Evolutionary conservation across 495 filamentous ascomycete species (phyloP), one percentile per base, ranked within the genome.

Genomic region (Daldinia vernicosa): DNA sequence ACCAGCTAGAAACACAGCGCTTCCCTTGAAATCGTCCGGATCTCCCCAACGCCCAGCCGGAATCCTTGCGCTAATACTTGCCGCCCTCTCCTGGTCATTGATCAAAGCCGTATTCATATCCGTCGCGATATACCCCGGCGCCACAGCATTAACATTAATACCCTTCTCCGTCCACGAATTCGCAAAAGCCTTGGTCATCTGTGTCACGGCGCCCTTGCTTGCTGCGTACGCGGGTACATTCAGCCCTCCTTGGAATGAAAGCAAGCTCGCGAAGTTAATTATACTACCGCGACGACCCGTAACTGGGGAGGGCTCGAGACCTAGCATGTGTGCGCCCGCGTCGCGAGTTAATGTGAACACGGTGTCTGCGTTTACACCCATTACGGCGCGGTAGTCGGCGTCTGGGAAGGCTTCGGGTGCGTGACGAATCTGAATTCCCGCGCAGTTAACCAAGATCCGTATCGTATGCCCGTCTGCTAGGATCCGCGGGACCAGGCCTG

Each of bases 171-270:
- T 87, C 94, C 94, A 97, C 78, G 96, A 92, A 64, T 97, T 97
- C 24, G 90, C 89, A 43, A 97, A 83, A 15, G 91, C 89, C 77
- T 97, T 98, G 33, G 95, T 97, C 60, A 97, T 78, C 79, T 97
- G 93, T 17, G 89, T 88, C 1, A 98, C 88, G 4, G 91, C 94
- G 27, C 93, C 94, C 79, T 97, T 97, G 72, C 88, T 89, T 0
- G 95, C 93, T 11, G 94, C 90, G 80, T 97, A 97, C 2, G 94
- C 95, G 0, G 95, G 93, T 0, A 97, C 93, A 0, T 91, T 97
- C 45, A 97, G 83, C 0, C 95, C 94, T 56, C 95, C 94, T 74
- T 97, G 94, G 86, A 96, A 98, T 40, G 90, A 90, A 0, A 97
- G 86, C 11, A 97, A 85, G 0, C 88, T 92, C 5, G 90, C 93